A percentile compares a stretch with the other conserved stretches of the same genome.
Conservation (phyloP, 169 alveolate genomes). For the Eimeria tenella region DNA sequence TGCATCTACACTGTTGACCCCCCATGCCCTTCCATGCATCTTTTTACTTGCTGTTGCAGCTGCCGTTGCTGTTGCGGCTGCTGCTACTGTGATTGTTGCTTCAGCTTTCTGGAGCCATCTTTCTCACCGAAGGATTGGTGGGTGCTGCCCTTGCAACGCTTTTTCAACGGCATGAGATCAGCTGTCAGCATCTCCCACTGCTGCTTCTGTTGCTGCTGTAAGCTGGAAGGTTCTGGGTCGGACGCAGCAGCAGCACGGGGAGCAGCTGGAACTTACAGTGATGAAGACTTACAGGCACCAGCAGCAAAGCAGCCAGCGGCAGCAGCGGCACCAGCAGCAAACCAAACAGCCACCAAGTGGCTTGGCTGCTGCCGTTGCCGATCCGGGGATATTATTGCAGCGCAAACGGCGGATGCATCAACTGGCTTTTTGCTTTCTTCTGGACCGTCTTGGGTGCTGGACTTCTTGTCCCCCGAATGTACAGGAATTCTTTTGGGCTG, state of each 20-base stretch:
- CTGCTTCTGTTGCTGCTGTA: slow-evolving; percentile 15
- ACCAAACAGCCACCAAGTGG: neutral
- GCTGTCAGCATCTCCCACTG: slow-evolving; percentile 16
- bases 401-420: neutral
- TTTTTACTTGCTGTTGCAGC: neutral
- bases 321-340: neutral
- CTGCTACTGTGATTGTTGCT: slow-evolving; percentile 5
- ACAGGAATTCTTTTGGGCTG: neutral
- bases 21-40: too few relatives aligned
- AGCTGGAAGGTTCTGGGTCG: neutral
- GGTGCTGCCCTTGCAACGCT: slow-evolving; percentile 79
- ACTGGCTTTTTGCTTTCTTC: neutral
- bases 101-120: slow-evolving; percentile 49
- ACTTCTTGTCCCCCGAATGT: neutral
- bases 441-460: slow-evolving; percentile 38
- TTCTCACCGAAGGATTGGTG: slow-evolving; percentile 62
- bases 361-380: slow-evolving; percentile 67
- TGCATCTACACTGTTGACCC: too few relatives aligned
- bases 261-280: neutral
- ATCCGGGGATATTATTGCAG: neutral
- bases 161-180: slow-evolving; percentile 40
- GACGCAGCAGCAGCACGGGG: slow-evolving; percentile 17
- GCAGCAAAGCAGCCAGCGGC: neutral
- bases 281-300: neutral
- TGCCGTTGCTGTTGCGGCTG: neutral